Evolutionary conservation across 257 asterid species (phyloP), one percentile per base, ranked within the genome.

Genomic region (Solanum ahanhuiri): DNA sequence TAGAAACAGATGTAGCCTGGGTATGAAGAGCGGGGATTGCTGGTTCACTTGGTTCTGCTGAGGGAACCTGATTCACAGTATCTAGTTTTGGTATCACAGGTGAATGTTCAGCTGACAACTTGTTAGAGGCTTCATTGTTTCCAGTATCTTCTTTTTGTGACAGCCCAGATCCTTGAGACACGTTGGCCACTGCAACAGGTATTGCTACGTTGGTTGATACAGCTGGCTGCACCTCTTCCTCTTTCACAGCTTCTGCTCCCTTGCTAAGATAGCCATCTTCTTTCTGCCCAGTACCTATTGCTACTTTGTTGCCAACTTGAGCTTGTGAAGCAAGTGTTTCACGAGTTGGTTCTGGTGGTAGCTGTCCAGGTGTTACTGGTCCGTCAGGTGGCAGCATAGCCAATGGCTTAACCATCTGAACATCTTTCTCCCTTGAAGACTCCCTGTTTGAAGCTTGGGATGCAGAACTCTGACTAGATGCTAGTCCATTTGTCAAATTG

Each of bases 351-450:
- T 89, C 71, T 18, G 86, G 48, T 86, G 90, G 88, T 85, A 91
- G 85, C 87, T 92, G 96, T 85, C 90, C 48, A 69, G 86, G 91
- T 11, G 95, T 88, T 82, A 90, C 85, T 81, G 98, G 88, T 71
- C 67, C 90, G 25, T 88, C 95, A n/a, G 96, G 95, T 20, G 92
- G 95, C 64, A 93, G 88, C 90, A 94, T 91, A 67, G 98, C 89
- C 72, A 93, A 87, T 4, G 99, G 96, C 81, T 91, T 95, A 54
- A 88, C 94, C 90, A 92, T 84, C 77, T 93, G 96, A 73, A 89
- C 95, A 3, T 91, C 93, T 90, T 90, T 92, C 81, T 89, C 94
- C 33, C 93, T 92, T 85, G 90, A 86, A 84, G 88, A 64, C 91
- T 87, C 81, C 90, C 87, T 37, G 64, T 81, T 28, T 17, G 90